Evolutionary conservation across 2,329 filamentous ascomycete species (phyloP), one percentile per base, ranked within the genome.

Genomic region (Fusarium algeriense): DNA sequence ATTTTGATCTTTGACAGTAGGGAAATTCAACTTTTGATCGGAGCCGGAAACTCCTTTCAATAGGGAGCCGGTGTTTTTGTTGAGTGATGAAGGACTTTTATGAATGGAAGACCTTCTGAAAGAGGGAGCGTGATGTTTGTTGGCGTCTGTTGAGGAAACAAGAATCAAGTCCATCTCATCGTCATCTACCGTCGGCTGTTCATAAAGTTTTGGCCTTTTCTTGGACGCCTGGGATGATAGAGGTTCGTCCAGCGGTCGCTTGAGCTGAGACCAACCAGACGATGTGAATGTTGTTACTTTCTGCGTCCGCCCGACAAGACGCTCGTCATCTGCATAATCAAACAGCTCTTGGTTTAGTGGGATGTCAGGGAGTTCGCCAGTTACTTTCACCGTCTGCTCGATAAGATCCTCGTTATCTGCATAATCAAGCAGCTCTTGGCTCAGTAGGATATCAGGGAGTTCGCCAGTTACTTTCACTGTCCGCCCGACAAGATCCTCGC

Each of bases 1-100:
- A 73, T 90, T 86, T 2, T 91, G 87, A 73, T 95, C 89, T 80
- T 97, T 97, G 26, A 95, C 92, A 15, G 94, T 88, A 3, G 91
- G 87, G 75, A 94, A 97, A 32, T 85, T 86, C 30, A 94, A 82
- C 3, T 76, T 79, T 7, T 80, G 80, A 30, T 79, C 82, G 26
- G 83, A 85, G 68, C 46, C 37, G 13, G 53, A 17, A n/a, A 40
- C 37, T 14, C 64, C 69, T 23, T 69, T 69, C 15, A 53, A 43
- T 14, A 35, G 12, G 28, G 65, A 45, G 9, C 15, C 48, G 14
- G 43, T 15, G 11, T 19, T 34, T 35, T 53, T 71, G 32, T 43
- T 55, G 17, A 37, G 45, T 3, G 48, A 49, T 20, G 34, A 55
- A 35, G 32, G 50, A 4, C 68, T 41, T 48, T 71, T 63, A 19